Conservation (phyloP, 768 basidiomycete species). For the Hypholoma sublateritium region DNA sequence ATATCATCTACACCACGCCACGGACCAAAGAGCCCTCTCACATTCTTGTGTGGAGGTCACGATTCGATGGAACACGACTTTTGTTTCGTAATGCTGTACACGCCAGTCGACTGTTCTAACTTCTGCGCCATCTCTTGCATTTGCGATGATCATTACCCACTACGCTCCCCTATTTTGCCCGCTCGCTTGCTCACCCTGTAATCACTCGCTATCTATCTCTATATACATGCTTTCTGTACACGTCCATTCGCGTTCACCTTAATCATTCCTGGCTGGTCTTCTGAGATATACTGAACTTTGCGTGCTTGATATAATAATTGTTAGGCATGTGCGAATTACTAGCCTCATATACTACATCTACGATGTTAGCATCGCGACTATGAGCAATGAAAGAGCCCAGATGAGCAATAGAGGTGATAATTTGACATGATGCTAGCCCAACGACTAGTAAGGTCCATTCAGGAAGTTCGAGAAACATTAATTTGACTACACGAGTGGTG, state of each 20-base stretch:
- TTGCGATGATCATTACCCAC: not conserved
- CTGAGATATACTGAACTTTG: too few species aligned
- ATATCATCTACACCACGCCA: not conserved
- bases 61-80: not conserved
- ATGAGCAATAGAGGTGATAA: too few species aligned
- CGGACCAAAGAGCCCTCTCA: not conserved
- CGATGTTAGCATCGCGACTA: too few species aligned
- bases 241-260: not conserved
- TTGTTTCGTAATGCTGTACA: not conserved
- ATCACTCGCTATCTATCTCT: not conserved
- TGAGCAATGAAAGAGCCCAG: too few species aligned
- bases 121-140: not conserved
- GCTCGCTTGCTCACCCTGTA: not conserved
- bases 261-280: not conserved
- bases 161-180: not conserved
- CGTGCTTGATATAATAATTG: too few species aligned
- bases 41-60: not conserved
- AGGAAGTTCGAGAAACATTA: too few species aligned
- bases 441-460: too few species aligned
- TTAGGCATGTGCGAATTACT: too few species aligned
- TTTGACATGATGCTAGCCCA: too few species aligned
- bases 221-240: constrained; percentile 1
- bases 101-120: not conserved
- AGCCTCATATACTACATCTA: too few species aligned
- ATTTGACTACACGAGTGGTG: too few species aligned